A percentile compares a stretch with the other conserved stretches of the same genome.
Conservation (phyloP, 345 rosid genomes). For the Viola odorata region DNA sequence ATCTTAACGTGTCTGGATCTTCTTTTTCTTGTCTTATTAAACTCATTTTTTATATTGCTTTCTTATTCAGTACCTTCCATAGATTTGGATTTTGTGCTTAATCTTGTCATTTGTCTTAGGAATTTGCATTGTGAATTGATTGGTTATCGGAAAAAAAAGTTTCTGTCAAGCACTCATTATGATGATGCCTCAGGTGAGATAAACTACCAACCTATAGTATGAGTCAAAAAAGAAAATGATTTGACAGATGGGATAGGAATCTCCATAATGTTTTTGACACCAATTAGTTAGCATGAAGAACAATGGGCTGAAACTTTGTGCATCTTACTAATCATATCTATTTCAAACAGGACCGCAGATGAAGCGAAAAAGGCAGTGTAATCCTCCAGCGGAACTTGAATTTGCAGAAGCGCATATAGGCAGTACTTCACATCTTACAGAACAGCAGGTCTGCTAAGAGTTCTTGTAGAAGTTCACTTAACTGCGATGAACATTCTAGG, state of each 20-base stretch:
- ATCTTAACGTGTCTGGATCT: neutral
- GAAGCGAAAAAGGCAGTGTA: neutral
- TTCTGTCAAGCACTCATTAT: neutral
- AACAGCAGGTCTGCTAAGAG: constrained; percentile 12
- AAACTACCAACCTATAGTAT: constrained; percentile 7
- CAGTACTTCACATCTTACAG: neutral
- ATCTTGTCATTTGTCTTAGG: constrained; percentile 3
- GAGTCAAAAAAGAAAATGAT: neutral
- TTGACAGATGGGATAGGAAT: neutral
- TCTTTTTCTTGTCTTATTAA: no score
- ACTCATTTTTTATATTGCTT: neutral
- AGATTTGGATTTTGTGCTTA: neutral
- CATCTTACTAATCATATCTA: neutral
- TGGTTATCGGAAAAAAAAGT: constrained; percentile 6
- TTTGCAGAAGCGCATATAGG: neutral
- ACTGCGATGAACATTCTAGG: neutral
- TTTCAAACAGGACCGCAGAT: constrained; percentile 3
- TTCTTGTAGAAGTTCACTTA: neutral
- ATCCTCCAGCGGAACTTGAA: constrained; percentile 12
- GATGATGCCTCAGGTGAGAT: neutral
- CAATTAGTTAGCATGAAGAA: neutral
- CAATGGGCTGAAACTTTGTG: neutral
- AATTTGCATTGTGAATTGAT: constrained; percentile 12
- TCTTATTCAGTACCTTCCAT: neutral
- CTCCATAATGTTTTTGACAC: neutral